Conservation (phyloP, 1,139 yeast species). For the Candida labiduridarum region DNA sequence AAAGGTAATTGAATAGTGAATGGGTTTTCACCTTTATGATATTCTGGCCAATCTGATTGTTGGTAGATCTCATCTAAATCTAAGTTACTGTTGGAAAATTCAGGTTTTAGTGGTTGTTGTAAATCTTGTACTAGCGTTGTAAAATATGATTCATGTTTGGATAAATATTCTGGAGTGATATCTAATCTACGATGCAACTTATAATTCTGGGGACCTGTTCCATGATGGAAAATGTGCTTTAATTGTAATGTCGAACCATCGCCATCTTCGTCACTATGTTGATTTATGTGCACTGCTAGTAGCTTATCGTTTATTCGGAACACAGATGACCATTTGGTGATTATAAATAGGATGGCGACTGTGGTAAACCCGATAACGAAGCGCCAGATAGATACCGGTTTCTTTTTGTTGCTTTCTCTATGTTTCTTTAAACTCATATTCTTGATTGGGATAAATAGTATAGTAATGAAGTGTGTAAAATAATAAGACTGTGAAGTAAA, state of each 20-base stretch:
- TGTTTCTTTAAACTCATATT: neutral
- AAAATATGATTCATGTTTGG: conserved; percentile 18
- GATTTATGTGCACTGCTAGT: neutral
- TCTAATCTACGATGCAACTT: conserved; percentile 48
- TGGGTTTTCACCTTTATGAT: conserved; percentile 40
- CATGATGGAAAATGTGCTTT: conserved; percentile 57
- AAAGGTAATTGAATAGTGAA: conserved; percentile 42
- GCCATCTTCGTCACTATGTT: neutral
- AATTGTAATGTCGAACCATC: conserved; percentile 26
- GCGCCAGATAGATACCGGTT: neutral
- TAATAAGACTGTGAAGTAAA: neutral
- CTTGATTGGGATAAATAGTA: neutral
- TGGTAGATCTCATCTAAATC: conserved; percentile 29
- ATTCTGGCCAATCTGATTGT: conserved; percentile 44
- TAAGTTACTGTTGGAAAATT: conserved; percentile 11
- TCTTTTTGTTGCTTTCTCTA: neutral
- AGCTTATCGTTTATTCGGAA: neutral
- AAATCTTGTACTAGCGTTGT: conserved; percentile 7
- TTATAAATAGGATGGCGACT: conserved; percentile 4
- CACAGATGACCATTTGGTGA: neutral
- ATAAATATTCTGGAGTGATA: conserved; percentile 41
- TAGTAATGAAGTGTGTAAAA: neutral
- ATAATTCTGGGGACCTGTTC: conserved; percentile 39
- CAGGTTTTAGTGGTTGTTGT: conserved; percentile 12
- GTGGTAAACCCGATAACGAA: conserved; percentile 1